These are phyloP conservation scores for Dictyostelium capitatum DNA, from an alignment of 78 protist species.

Conservation along the genomic window DNA sequence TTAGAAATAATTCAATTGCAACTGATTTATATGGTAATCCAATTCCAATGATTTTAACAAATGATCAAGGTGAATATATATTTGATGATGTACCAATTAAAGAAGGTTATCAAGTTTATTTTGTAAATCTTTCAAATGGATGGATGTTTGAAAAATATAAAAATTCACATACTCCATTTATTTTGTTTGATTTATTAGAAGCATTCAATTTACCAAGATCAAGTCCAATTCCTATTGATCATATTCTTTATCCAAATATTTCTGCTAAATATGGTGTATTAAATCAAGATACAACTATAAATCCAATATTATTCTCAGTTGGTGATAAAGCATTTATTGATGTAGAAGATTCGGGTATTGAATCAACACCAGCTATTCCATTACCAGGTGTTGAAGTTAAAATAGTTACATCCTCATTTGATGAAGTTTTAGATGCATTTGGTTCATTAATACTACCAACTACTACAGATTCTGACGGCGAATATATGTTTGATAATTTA, in stretches of 20 bases:
- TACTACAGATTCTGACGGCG: not conserved
- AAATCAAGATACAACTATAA: not conserved
- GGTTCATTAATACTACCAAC: not conserved
- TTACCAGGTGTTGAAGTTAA: not conserved
- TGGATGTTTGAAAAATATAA: slow-evolving; percentile 7
- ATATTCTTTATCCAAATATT: not conserved
- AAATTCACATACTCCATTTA: not conserved
- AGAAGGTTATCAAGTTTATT: slow-evolving; percentile 18
- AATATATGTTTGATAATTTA: not conserved
- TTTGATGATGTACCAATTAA: slow-evolving; percentile 33
- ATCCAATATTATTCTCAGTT: slow-evolving; percentile 20
- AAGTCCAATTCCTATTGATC: not conserved
- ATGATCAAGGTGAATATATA: slow-evolving; percentile 6
- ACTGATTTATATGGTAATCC: not conserved
- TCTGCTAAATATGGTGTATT: not conserved
- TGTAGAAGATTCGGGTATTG: not conserved
- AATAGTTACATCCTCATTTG: not conserved
- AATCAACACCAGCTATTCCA: not conserved
- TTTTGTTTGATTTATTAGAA: not conserved
- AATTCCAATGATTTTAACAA: not conserved
- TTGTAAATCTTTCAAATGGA: not conserved
- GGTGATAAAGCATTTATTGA: slow-evolving; percentile 36
- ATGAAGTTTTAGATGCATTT: slow-evolving; percentile 8
- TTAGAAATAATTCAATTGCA: not conserved
- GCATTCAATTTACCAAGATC: not conserved